Base-by-base conservation (phyloP, 2,329 filamentous ascomycete genomes). In the Fusarium dlaminii region DNA sequence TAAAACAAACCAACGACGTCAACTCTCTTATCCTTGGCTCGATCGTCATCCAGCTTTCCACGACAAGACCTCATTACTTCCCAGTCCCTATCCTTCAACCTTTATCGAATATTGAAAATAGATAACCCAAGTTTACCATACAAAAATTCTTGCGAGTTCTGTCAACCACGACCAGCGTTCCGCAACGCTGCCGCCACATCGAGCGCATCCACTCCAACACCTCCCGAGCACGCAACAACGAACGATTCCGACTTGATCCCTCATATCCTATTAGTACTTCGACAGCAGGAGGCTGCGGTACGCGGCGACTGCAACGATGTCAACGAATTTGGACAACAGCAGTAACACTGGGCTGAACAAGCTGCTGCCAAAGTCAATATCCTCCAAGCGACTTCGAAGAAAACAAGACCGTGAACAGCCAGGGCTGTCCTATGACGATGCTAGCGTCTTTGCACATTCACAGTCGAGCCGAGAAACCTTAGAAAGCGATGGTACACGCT, bases 351-450 rank as follows among this genome's bases (percentile, higher is more conserved):
- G 83, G 18, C 80, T 89, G 48, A 84, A 83, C 65, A 90, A 88
- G 80, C 83, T 90, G 36, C 80, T 91, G 40, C 85, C 88, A 58
- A 89, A 87, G 77, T 83, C 84, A 42, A 84, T 90, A 61, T 81
- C 82, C 34, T 83, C 83, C 54, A 88, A 86, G 77, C 85, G 87
- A 52, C 84, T 86, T 54, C 84, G 83, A 64, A 86, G 83, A 80
- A 87, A 84, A 79, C 83, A 86, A 62, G 84, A 86, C 20, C 72
- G 81, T 80, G 75, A 85, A 81, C 61, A 73, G 17, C 76, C 77
- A 48, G 75, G 78, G 63, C 77, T 71, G 60, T 74, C 66, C 40
- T 70, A 76, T 64, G 77, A 72, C 57, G 70, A 75, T 68, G 58
- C 78, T 73, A 78, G 82, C 71, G 75, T 82, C 70, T 79, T 77